phyloP scores from a whole-genome alignment of 148 eudicot species.

The Rhododendron griersonianum region DNA sequence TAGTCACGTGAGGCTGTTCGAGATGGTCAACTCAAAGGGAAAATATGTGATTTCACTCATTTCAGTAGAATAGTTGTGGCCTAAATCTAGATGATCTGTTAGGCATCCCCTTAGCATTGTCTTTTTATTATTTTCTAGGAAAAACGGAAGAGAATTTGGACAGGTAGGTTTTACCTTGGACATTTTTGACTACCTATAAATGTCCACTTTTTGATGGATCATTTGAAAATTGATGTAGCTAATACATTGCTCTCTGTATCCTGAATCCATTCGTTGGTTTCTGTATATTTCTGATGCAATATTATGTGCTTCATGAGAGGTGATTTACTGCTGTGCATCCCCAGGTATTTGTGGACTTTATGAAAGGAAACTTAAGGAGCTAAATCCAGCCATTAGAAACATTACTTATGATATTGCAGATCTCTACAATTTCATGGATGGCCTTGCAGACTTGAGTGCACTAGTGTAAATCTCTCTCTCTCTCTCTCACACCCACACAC shows the following conservation, averaged over 20 bases:
- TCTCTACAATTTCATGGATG: constrained; percentile 91
- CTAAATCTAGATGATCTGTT: not conserved
- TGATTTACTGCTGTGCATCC: constrained; percentile 6
- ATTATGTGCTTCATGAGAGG: not conserved
- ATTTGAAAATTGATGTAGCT: not conserved
- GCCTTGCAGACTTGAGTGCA: constrained; percentile 92
- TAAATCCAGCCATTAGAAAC: constrained; percentile 74
- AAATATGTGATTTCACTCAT: not conserved
- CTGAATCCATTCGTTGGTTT: not conserved
- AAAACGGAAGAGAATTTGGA: too few species aligned
- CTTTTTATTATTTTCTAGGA: too few species aligned
- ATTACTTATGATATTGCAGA: constrained; percentile 82
- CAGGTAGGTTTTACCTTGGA: not conserved
- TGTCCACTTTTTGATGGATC: not conserved
- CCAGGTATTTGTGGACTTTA: constrained; percentile 88
- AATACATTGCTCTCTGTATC: not conserved
- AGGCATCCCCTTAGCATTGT: not conserved
- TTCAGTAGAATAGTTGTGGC: not conserved
- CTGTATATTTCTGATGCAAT: not conserved
- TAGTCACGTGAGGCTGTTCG: not conserved
- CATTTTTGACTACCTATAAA: not conserved
- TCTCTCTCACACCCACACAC: not conserved
- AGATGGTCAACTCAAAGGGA: not conserved
- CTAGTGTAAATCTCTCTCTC: constrained; percentile 58
- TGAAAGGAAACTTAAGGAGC: constrained; percentile 89